Evolutionary conservation across 2,329 filamentous ascomycete species (phyloP).

Genomic region (Sporothrix brasiliensis): DNA sequence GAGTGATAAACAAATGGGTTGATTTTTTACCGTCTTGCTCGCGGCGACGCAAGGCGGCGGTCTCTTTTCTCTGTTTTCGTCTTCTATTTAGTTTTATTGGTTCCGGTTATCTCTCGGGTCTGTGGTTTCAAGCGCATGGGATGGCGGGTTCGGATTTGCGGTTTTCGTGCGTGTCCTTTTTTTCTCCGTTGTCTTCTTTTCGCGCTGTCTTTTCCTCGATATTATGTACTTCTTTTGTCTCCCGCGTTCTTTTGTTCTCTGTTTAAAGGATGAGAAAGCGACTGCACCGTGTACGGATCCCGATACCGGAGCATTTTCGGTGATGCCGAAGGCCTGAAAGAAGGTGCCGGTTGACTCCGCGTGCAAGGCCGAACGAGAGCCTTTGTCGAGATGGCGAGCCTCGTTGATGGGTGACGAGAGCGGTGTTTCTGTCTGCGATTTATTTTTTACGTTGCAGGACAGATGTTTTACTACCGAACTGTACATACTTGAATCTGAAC

Average conservation of each 20-base stretch:
- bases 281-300: slow-evolving; percentile 25
- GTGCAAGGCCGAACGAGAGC: neutral
- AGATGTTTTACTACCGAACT: slow-evolving; percentile 27
- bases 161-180: neutral
- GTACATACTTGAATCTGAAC: slow-evolving; percentile 33
- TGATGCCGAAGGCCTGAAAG: neutral
- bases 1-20: slow-evolving; percentile 25
- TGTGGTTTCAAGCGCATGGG: slow-evolving; percentile 26
- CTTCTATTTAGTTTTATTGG: slow-evolving; percentile 16
- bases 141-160: slow-evolving; percentile 23
- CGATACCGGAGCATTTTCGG: neutral
- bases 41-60: slow-evolving; percentile 31
- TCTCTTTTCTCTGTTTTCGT: slow-evolving; percentile 9
- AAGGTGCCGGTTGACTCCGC: neutral
- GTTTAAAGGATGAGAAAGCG: neutral
- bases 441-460: neutral
- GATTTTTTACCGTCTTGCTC: slow-evolving; percentile 17
- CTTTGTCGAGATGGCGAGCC: neutral
- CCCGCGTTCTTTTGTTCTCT: neutral
- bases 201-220: neutral
- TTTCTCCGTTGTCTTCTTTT: neutral
- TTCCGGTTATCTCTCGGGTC: slow-evolving; percentile 7
- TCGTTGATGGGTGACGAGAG: neutral
- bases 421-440: slow-evolving; percentile 19
- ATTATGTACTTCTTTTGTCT: slow-evolving; percentile 13